Conservation (phyloP, 169 alveolate species). For the Cyclospora cayetanensis region DNA sequence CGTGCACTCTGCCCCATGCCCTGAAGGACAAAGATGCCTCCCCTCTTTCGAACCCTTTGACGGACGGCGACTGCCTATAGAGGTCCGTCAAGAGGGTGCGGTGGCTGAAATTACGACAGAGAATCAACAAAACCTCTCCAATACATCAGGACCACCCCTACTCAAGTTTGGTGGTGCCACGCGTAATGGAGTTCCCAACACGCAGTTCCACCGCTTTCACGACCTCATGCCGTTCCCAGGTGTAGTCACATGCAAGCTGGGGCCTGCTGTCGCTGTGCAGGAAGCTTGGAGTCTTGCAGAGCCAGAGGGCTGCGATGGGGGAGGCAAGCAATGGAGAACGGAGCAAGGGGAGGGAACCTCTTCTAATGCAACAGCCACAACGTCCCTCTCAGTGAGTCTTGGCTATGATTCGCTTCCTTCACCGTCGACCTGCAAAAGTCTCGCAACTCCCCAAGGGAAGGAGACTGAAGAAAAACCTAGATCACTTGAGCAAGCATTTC, state of each 20-base stretch:
- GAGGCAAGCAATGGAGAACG: constrained; percentile 24
- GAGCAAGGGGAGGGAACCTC: not conserved
- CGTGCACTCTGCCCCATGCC: not conserved
- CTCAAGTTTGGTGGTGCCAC: not conserved
- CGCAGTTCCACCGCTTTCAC: not conserved
- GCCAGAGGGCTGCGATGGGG: not conserved
- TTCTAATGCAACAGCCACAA: not conserved
- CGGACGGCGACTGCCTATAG: not conserved
- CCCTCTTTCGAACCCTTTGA: not conserved
- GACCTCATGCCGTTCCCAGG: not conserved
- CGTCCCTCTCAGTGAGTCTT: constrained; percentile 21
- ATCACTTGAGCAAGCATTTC: too few species aligned
- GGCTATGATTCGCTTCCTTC: constrained; percentile 42
- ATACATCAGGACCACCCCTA: not conserved
- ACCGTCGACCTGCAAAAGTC: constrained; percentile 23
- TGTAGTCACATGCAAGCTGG: not conserved
- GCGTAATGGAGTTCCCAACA: not conserved
- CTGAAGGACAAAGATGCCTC: not conserved
- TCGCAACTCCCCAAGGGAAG: not conserved
- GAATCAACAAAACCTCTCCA: not conserved
- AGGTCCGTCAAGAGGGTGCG: not conserved
- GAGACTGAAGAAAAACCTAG: constrained; percentile 44
- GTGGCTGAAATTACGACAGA: not conserved
- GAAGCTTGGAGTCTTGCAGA: constrained; percentile 6
- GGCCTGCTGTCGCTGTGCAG: constrained; percentile 15